phyloP scores from a whole-genome alignment of 1,284 basidiomycete species.

The Cryptococcus amylolentus region DNA sequence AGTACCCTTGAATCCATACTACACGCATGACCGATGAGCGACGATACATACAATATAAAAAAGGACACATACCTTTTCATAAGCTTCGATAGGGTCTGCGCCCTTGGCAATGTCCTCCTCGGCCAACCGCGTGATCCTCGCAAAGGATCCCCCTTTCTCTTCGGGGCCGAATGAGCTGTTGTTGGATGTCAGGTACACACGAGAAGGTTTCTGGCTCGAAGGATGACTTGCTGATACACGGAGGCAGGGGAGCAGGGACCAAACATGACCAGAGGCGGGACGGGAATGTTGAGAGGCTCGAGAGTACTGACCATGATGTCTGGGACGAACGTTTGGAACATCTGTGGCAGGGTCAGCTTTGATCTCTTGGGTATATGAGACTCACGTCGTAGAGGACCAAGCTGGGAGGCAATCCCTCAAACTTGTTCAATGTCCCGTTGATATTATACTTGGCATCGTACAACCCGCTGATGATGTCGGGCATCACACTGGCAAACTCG shows the following conservation, averaged over 20 bases:
- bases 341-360: slow-evolving; percentile 11
- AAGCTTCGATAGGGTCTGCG: slow-evolving; percentile 5
- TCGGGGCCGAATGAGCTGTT: not conserved
- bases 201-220: too few species aligned
- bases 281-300: too few species aligned
- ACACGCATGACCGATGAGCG: not conserved
- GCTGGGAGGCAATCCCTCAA: slow-evolving; percentile 10
- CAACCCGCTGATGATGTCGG: slow-evolving; percentile 8
- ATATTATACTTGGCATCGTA: slow-evolving; percentile 2
- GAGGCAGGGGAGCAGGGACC: too few species aligned
- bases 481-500: slow-evolving; percentile 15
- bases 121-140: not conserved
- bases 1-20: not conserved
- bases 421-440: slow-evolving; percentile 13
- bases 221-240: too few species aligned
- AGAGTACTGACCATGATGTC: too few species aligned
- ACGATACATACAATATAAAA: too few species aligned
- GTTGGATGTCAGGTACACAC: too few species aligned
- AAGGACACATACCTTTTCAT: slow-evolving; percentile 5
- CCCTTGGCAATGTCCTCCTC: slow-evolving; percentile 12
- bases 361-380: not conserved
- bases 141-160: slow-evolving; percentile 11
- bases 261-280: too few species aligned
- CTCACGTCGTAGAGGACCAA: slow-evolving; percentile 24
- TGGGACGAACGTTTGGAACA: not conserved